Percentiles rank a stretch among this genome's conserved stretches.
Conservation (phyloP, 306 rosid species). For the Lathyrus aphaca region DNA sequence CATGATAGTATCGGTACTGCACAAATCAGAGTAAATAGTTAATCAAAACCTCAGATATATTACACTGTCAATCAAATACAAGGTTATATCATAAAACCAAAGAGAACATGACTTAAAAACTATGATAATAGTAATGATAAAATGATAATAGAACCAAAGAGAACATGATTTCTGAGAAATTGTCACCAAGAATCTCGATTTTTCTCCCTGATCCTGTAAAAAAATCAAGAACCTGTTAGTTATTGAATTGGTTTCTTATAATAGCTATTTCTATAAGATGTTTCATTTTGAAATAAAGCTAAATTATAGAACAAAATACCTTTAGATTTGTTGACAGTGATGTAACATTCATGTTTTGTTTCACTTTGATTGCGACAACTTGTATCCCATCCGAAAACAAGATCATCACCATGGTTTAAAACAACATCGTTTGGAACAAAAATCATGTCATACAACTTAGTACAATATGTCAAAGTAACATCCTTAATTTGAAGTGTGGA, state of each 20-base stretch:
- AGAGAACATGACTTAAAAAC: too few relatives aligned
- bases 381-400: constrained; percentile 32
- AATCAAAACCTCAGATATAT: background rate
- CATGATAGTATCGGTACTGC: constrained; percentile 24
- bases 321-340: background rate
- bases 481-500: constrained; percentile 13
- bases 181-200: constrained; percentile 21
- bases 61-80: too few relatives aligned
- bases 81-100: too few relatives aligned
- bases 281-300: background rate
- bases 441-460: constrained; percentile 4
- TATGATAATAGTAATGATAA: too few relatives aligned
- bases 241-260: background rate
- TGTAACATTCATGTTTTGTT: constrained; percentile 29
- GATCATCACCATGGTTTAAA: background rate
- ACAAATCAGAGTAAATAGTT: background rate
- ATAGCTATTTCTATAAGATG: background rate
- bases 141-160: background rate
- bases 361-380: constrained; percentile 10
- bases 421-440: background rate
- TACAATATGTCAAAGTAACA: constrained; percentile 29
- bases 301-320: background rate
- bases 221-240: background rate
- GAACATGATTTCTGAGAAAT: background rate
- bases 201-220: constrained; percentile 4